Percentiles rank a stretch among this genome's conserved stretches.
These are phyloP conservation scores for Bauhinia variegata DNA, from an alignment of 306 rosid genomes.

Conservation along the genomic window DNA sequence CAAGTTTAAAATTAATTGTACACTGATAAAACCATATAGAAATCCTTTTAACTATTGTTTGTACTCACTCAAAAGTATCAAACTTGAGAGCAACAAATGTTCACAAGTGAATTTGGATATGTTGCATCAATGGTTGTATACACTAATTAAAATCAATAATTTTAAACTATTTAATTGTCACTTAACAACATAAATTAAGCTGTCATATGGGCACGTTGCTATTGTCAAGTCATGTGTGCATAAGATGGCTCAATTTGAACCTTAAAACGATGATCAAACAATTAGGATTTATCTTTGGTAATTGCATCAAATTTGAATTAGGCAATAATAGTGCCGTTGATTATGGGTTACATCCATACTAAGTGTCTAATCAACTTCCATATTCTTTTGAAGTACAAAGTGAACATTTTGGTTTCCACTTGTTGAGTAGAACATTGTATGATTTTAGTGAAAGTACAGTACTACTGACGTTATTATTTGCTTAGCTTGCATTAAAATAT, in stretches of 20 bases:
- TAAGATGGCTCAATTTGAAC: too few relatives aligned
- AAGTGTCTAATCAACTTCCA: slow-evolving; percentile 32
- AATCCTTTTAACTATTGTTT: slow-evolving; percentile 18
- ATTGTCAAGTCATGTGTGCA: too few relatives aligned
- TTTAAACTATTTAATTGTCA: too few relatives aligned
- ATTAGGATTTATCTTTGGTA: too few relatives aligned
- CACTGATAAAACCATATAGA: not conserved
- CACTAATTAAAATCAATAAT: too few relatives aligned
- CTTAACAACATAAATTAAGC: too few relatives aligned
- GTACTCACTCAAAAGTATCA: slow-evolving; percentile 40
- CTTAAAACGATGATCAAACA: too few relatives aligned
- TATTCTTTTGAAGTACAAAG: slow-evolving; percentile 17
- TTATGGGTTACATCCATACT: slow-evolving; percentile 15
- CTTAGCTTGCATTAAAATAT: slow-evolving; percentile 15
- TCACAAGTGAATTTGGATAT: too few relatives aligned
- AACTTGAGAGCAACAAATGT: slow-evolving; percentile 46
- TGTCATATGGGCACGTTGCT: too few relatives aligned
- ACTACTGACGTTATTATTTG: not conserved
- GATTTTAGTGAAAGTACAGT: slow-evolving; percentile 22
- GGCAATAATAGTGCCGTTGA: too few relatives aligned
- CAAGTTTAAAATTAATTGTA: not conserved
- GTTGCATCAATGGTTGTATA: too few relatives aligned
- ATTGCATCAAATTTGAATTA: too few relatives aligned
- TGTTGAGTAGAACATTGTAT: not conserved
- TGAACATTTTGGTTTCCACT: not conserved